Base-by-base conservation (phyloP, 441 rosid genomes). In the Populus tomentosa region DNA sequence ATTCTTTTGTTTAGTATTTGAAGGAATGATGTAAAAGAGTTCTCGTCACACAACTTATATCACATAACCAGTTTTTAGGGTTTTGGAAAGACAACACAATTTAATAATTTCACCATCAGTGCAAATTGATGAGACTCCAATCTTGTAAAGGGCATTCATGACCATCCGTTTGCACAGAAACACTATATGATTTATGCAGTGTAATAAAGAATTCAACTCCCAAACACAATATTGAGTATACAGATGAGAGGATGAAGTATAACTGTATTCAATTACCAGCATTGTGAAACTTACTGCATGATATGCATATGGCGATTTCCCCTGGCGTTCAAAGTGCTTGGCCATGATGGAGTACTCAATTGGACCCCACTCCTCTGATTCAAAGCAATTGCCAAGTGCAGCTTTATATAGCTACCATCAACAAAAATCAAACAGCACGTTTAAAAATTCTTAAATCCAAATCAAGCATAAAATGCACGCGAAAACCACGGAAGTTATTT, bases 251-350 rank as follows among this genome's bases (percentile, higher is more conserved):
- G 61, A 36, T 14, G 46, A 8, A 24, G 11, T 5, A 3, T 26
- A 64, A 35, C 16, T 7, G 5, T 18, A 59, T 23, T 66, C 10
- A 2, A 33, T 71, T 30, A 72, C 35, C 7, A 56, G n/a, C 74
- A 65, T 36, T 23, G 69, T 5, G 71, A 4, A 79, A 84, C 94
- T 86, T 86, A 93, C 99, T 0, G 97, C 85, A 80, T 95, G 98
- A 82, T 95, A 95, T 4, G 97, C 93, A 76, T 95, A 92, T 2
- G 99, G 98, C 3, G 92, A 88, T 78, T 95, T 92, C 53, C 92
- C 98, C 82, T 93, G 98, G 36, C 97, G 98, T 56, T 92, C 97
- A 67, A 95, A 95, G 84, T 95, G 99, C 82, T 92, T 92, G 82
- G 90, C 87, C 94, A 95, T 89, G 81, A 94, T 86, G 83, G 87